These are phyloP conservation scores for Lepiota subincarnata DNA, from an alignment of 768 basidiomycete species.

Conservation along the genomic window DNA sequence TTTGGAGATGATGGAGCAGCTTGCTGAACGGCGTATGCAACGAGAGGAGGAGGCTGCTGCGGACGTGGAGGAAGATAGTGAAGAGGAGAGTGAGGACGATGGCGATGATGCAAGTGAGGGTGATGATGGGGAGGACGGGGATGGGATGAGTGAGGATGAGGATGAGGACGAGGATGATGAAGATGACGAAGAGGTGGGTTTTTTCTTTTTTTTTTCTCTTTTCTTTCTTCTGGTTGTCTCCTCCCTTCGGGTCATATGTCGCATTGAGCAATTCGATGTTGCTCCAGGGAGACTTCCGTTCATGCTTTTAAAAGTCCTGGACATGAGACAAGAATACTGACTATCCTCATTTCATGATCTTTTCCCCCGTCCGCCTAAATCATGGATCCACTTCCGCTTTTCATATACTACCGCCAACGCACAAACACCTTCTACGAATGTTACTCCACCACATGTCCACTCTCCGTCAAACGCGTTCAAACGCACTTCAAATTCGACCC, in stretches of 20 bases:
- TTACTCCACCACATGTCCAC: too few species aligned
- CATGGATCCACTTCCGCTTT: too few species aligned
- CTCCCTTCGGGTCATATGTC: neutral
- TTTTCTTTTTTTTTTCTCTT: slow-evolving; percentile 12
- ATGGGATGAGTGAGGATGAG: slow-evolving; percentile 57
- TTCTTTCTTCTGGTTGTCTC: slow-evolving; percentile 15
- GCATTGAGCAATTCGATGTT: neutral
- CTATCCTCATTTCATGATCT: neutral
- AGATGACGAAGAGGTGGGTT: slow-evolving; percentile 49
- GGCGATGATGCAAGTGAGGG: slow-evolving; percentile 61
- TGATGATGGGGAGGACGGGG: slow-evolving; percentile 57
- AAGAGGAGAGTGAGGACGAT: slow-evolving; percentile 44
- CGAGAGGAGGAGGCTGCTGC: slow-evolving; percentile 67
- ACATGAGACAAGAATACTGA: neutral
- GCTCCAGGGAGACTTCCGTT: neutral
- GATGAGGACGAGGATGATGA: slow-evolving; percentile 65
- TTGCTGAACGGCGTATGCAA: slow-evolving; percentile 91
- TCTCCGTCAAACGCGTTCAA: too few species aligned
- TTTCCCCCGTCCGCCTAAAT: neutral
- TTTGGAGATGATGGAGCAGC: slow-evolving; percentile 99
- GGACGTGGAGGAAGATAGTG: slow-evolving; percentile 44
- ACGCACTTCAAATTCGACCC: too few species aligned
- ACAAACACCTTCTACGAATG: too few species aligned
- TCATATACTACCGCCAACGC: too few species aligned
- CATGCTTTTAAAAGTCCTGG: neutral